Percentiles rank a stretch among this genome's conserved stretches.
phyloP scores from a whole-genome alignment of 1,139 yeast genomes.

The Debaryomyces nepalensis region DNA sequence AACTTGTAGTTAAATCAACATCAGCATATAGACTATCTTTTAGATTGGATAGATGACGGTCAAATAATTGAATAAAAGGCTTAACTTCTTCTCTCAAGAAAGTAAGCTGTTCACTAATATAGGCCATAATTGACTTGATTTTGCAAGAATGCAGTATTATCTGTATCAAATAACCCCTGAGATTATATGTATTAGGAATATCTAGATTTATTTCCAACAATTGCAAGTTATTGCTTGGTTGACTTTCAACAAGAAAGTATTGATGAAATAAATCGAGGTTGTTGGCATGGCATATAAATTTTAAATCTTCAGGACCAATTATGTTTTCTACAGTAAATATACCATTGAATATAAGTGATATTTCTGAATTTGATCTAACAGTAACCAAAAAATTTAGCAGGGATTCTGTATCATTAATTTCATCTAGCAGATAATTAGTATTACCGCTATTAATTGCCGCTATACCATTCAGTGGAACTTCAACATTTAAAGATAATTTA shows the following conservation, averaged over 20 bases:
- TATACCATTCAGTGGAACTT: conserved; percentile 1
- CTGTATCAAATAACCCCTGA: conserved; percentile 24
- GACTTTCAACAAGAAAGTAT: conserved; percentile 28
- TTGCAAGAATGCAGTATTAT: conserved; percentile 37
- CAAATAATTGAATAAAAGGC: conserved; percentile 46
- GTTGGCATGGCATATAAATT: conserved; percentile 23
- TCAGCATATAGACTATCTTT: conserved; percentile 26
- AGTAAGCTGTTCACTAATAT: conserved; percentile 43
- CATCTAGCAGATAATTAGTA: conserved; percentile 12
- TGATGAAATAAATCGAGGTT: conserved; percentile 36
- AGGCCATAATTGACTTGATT: conserved; percentile 32
- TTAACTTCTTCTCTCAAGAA: conserved; percentile 42
- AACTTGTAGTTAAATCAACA: conserved; percentile 19
- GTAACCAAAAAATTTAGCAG: conserved; percentile 31
- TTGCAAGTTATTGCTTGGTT: conserved; percentile 14
- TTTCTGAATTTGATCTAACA: conserved; percentile 24
- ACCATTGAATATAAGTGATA: conserved; percentile 40
- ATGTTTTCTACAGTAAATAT: conserved; percentile 32
- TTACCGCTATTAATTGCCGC: conserved; percentile 2
- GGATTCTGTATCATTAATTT: conserved; percentile 13
- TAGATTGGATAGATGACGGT: conserved; percentile 39
- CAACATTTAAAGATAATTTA: conserved; percentile 17
- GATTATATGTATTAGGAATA: conserved; percentile 10
- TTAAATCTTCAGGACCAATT: conserved; percentile 20
- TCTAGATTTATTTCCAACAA: conserved; percentile 20